Conservation (phyloP, 140 eudicot genomes). For the Cichorium intybus region DNA sequence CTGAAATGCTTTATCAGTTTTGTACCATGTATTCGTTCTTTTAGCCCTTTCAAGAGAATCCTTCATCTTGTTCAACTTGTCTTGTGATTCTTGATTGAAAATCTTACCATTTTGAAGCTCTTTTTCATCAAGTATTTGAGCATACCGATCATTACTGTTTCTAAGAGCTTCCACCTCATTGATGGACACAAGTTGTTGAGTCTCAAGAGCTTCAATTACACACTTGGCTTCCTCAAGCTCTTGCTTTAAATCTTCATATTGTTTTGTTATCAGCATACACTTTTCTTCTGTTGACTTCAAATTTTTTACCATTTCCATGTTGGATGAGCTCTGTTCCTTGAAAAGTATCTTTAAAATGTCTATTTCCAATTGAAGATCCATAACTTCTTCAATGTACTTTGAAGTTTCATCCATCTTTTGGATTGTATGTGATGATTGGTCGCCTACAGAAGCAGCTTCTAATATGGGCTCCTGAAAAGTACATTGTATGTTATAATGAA, state of each 20-base stretch:
- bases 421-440: conserved; percentile 24
- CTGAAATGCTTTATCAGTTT: conserved; percentile 54
- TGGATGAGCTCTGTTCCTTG: conserved; percentile 61
- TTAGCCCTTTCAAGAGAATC: conserved; percentile 85
- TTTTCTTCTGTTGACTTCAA: conserved; percentile 48
- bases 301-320: conserved; percentile 43
- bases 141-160: conserved; percentile 34
- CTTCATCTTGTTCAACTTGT: conserved; percentile 69
- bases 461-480: conserved; percentile 59
- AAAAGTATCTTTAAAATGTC: conserved; percentile 71
- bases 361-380: conserved; percentile 62
- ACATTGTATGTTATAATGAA: conserved; percentile 3
- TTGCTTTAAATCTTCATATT: conserved; percentile 43
- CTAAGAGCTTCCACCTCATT: conserved; percentile 78
- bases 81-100: conserved; percentile 40
- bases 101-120: conserved; percentile 52
- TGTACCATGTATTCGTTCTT: conserved; percentile 57
- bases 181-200: conserved; percentile 65
- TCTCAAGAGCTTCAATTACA: conserved; percentile 76
- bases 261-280: conserved; percentile 32
- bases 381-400: conserved; percentile 46
- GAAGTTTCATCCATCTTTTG: conserved; percentile 28
- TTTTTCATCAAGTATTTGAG: conserved; percentile 40
- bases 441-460: conserved; percentile 37
- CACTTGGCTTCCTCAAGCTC: conserved; percentile 65